Conservation (phyloP, 768 basidiomycete species). For the Mycena haematopus region DNA sequence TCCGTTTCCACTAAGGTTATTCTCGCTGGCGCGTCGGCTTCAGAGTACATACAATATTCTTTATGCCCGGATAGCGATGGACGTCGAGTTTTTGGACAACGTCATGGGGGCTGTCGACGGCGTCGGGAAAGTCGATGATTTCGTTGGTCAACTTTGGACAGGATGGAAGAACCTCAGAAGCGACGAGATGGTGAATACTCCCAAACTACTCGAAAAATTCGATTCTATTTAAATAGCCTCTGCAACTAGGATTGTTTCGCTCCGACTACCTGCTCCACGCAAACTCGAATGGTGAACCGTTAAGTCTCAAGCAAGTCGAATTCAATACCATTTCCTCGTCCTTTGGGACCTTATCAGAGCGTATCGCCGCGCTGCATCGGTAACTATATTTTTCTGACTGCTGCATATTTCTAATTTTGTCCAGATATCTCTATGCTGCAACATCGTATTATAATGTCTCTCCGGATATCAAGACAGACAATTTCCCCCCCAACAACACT, state of each 20-base stretch:
- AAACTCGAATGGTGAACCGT: slow-evolving; percentile 40
- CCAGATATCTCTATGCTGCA: slow-evolving; percentile 68
- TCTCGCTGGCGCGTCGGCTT: slow-evolving; percentile 65
- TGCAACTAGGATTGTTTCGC: slow-evolving; percentile 90
- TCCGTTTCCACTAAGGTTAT: slow-evolving; percentile 79
- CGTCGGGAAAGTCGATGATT: slow-evolving; percentile 84
- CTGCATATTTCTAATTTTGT: slow-evolving; percentile 1
- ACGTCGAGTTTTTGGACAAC: slow-evolving; percentile 78
- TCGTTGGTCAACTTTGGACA: slow-evolving; percentile 85
- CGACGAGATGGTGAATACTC: slow-evolving; percentile 53
- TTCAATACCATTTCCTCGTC: slow-evolving; percentile 97
- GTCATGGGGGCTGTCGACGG: slow-evolving; percentile 83
- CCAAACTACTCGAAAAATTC: background rate
- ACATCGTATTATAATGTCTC: slow-evolving; percentile 74
- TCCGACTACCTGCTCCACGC: slow-evolving; percentile 93
- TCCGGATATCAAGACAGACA: slow-evolving; percentile 54
- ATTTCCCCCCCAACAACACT: slow-evolving; percentile 79
- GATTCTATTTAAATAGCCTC: slow-evolving; percentile 52
- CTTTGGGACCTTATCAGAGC: slow-evolving; percentile 81
- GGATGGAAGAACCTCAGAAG: slow-evolving; percentile 83
- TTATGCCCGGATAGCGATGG: slow-evolving; percentile 84
- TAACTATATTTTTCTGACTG: slow-evolving; percentile 37
- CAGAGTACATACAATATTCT: slow-evolving; percentile 85
- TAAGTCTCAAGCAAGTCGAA: slow-evolving; percentile 89
- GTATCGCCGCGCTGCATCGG: slow-evolving; percentile 77